Evolutionary conservation across 345 rosid species (phyloP), one percentile per base, ranked within the genome.

Genomic region (Eucalyptus coolabah): DNA sequence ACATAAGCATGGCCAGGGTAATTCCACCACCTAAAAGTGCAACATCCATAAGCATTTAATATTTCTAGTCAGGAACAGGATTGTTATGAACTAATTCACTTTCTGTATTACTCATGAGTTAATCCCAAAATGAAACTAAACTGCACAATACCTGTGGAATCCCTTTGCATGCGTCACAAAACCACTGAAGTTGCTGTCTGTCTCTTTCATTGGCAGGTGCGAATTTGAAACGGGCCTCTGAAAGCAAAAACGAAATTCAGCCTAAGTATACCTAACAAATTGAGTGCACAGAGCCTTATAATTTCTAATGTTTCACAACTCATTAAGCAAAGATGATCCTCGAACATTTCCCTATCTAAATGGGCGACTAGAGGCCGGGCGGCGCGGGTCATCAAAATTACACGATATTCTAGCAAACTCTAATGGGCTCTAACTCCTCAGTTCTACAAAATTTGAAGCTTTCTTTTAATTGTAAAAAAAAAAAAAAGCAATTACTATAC

Each of bases 151-250:
- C 99, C 98, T 93, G 98, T 42, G 99, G 94, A 89, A 96, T 96
- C 92, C 99, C 99, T 93, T 96, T 97, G 96, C 99, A 98, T 50
- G 99, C 97, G 93, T 98, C 94, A 89, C 96, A 97, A 91, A 98
- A 98, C 95, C 93, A 93, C 92, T 95, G 94, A 65, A 98, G 95
- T 91, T 97, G 99, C 91, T 94, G 95, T 80, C 88, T 92, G 91
- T 96, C 99, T 86, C 95, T 93, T 93, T 95, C 99, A 86, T 89
- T 94, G 69, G 93, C 95, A 42, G 99, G 93, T 51, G 97, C 96
- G 32, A 98, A 97, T 93, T 94, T 97, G 65, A 94, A 90, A 37
- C 95, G 98, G 54, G 94, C 93, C 93, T 97, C 99, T 97, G 95
- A 49, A 89, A 91, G 88, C n/a, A 89, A 88, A 89, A 50, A 87